Evolutionary conservation across 2,329 filamentous ascomycete genomes (phyloP), one percentile per base, ranked within the genome.

Genomic region (Arthroderma sp.): DNA sequence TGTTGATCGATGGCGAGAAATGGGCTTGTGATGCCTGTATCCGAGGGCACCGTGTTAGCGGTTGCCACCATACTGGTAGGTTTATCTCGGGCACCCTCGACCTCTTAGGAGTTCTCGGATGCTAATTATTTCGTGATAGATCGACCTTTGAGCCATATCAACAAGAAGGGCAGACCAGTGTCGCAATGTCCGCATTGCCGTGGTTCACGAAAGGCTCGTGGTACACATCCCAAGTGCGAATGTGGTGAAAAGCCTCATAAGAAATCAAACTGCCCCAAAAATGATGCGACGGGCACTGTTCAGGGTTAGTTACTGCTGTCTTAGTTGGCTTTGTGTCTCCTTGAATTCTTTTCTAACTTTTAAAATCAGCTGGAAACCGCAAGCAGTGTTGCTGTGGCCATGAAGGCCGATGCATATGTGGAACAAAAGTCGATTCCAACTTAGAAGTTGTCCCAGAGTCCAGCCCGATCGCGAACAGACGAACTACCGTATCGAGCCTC

Each of bases 161-260:
- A 93, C 67, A 94, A 94, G 66, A 96, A 96, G 72, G 89, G 89
- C 60, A 84, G 89, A 53, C 91, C 91, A 50, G 87, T 96, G 56
- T 94, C 91, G 57, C 91, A 98, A 80, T 98, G 91, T 69, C 78
- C 86, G 55, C 91, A 98, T 70, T 98, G 91, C 70, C 89, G 91
- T 64, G 79, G 83, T 54, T 83, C 94, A 74, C 88, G 91, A 70
- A 96, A 96, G 75, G 89, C 86, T 65, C 85, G 91, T 57, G 82
- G 88, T 47, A 85, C 89, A 52, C 91, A 96, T 67, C 78, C 91
- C 60, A 94, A 91, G 67, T 98, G 91, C 69, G 88, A 96, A 67
- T 98, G 91, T 66, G 88, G 86, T 62, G 85, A 94, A 67, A 95
- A 94, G 74, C 61, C 62, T 40, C 61, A 67, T 54, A 59, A 59